phyloP scores from a whole-genome alignment of 2,329 filamentous ascomycete genomes.

The Claviceps sp. region DNA sequence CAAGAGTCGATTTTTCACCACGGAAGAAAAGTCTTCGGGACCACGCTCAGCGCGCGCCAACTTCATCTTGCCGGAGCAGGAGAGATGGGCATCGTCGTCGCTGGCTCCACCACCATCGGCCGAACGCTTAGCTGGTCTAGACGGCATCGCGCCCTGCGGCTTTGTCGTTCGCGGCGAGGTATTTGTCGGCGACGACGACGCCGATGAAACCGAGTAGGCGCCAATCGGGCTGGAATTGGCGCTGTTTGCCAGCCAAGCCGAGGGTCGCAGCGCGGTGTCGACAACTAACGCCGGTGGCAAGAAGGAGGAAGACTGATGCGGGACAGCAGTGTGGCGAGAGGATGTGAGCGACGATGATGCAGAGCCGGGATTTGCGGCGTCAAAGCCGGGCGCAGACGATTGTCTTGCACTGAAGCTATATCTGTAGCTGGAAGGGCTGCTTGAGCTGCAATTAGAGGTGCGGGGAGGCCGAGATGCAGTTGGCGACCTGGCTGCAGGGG shows the following conservation, averaged over 20 bases:
- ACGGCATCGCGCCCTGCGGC: constrained; percentile 7
- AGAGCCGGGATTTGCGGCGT: background rate
- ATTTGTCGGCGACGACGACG: constrained; percentile 6
- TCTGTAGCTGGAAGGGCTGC: constrained; percentile 1
- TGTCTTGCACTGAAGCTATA: constrained; percentile 1
- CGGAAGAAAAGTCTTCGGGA: constrained; percentile 38
- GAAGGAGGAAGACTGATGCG: background rate
- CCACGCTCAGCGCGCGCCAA: constrained; percentile 34
- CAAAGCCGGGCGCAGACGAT: background rate
- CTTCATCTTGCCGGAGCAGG: constrained; percentile 27
- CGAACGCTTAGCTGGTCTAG: constrained; percentile 22
- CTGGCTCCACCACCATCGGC: constrained; percentile 19
- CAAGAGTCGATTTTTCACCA: constrained; percentile 41
- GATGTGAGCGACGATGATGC: background rate
- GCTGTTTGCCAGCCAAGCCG: constrained; percentile 1
- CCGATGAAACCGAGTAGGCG: constrained; percentile 4
- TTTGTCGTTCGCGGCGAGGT: constrained; percentile 6
- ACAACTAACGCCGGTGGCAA: background rate
- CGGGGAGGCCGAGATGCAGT: constrained; percentile 1
- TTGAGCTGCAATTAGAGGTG: background rate
- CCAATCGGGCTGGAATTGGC: constrained; percentile 7
- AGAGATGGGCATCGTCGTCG: constrained; percentile 17
- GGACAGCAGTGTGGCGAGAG: background rate
- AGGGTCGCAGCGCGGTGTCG: background rate
- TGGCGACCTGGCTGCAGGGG: background rate